These are phyloP conservation scores for Candolleomyces aberdarensis DNA, from an alignment of 768 basidiomycete species.

Conservation along the genomic window DNA sequence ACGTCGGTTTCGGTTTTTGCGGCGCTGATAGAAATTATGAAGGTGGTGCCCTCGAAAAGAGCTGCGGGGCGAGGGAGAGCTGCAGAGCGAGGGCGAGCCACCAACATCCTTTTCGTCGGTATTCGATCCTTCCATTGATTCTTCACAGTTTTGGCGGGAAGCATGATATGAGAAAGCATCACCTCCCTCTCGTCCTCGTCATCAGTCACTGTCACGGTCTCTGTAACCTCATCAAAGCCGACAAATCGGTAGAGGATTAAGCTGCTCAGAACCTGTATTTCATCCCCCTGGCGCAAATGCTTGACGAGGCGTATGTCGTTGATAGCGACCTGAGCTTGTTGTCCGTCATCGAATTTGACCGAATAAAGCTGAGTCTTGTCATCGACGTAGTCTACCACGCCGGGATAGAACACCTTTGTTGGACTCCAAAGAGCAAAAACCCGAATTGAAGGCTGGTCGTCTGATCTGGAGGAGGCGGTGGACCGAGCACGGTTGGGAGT, in stretches of 20 bases:
- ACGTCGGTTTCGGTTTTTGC: too few relatives aligned
- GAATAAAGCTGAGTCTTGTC: constrained; percentile 30
- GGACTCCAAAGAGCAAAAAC: constrained; percentile 71
- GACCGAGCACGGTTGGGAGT: constrained; percentile 41
- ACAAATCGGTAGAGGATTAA: constrained; percentile 31
- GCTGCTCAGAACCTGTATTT: constrained; percentile 27
- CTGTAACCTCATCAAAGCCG: constrained; percentile 19
- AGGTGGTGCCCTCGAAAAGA: too few relatives aligned
- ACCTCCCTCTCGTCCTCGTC: too few relatives aligned
- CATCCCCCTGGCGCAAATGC: constrained; percentile 52
- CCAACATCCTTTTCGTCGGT: too few relatives aligned
- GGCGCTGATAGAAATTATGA: too few relatives aligned
- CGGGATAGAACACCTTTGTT: constrained; percentile 50
- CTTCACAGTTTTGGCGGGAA: too few relatives aligned
- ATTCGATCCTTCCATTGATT: too few relatives aligned
- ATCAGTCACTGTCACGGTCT: neutral
- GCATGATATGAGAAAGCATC: too few relatives aligned
- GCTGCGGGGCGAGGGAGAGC: too few relatives aligned
- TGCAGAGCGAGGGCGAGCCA: too few relatives aligned
- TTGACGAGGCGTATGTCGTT: constrained; percentile 49
- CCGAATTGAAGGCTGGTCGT: constrained; percentile 40
- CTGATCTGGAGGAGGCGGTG: constrained; percentile 18
- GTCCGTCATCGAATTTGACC: constrained; percentile 68
- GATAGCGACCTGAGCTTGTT: constrained; percentile 42
- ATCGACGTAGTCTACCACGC: constrained; percentile 41